Evolutionary conservation across 345 rosid species (phyloP), one percentile per base, ranked within the genome.

Genomic region (Noccaea caerulescens): DNA sequence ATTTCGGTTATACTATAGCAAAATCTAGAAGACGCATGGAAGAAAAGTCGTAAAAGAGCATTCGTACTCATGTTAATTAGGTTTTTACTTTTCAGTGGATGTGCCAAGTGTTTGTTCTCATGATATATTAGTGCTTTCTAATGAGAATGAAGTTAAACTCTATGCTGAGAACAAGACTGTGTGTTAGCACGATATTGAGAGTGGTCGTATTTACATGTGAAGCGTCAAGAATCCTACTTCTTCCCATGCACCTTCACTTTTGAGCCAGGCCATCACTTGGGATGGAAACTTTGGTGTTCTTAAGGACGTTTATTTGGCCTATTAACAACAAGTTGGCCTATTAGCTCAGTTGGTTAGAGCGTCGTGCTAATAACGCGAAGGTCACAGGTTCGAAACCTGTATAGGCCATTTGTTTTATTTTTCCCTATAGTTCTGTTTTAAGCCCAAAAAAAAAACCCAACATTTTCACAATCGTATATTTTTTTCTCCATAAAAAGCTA

Each of bases 281-380:
- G 42, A 49, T 1, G 59, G 16, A 5, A 6, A 69, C 11, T 46
- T 54, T 36, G 65, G 65, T 58, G 64, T 69, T 32, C 54, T 54
- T 6, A 42, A 7, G 20, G 8, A 30, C 54, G 2, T 4, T 25
- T 1, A 3, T 30, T 32, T 1, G 8, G 4, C 53, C 33, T 53
- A 27, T 41, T 53, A 54, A 30, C 42, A 38, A 3, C 23, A 38
- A 27, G 30, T 2, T 27, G 32, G 89, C 85, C 81, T 81, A 82
- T 83, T 83, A 83, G 89, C 86, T 86, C 86, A 84, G 93, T 2
- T 86, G 91, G 96, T 91, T 86, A 88, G 86, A 88, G 91, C 88
- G 91, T 88, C 83, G 88, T 88, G 93, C 90, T 87, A 87, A 86
- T 87, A 84, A 91, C 92, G 92, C 93, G 87, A 87, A 86, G 90